These are phyloP conservation scores for Marasmius sp. DNA, from an alignment of 1,284 basidiomycete genomes.

Conservation along the genomic window DNA sequence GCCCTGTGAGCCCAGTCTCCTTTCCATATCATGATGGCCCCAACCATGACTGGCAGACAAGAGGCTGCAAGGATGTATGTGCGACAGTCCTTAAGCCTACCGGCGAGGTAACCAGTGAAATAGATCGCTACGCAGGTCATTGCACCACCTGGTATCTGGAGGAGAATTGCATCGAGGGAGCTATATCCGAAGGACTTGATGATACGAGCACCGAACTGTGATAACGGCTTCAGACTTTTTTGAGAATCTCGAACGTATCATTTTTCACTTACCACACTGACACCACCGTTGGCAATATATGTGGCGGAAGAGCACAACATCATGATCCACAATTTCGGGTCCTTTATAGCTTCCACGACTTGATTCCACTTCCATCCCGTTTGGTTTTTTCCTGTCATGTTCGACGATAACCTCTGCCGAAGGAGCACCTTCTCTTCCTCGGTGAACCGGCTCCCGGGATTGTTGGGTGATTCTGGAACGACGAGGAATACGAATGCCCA, in stretches of 20 bases:
- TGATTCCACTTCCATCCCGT: slow-evolving; percentile 10
- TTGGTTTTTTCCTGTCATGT: slow-evolving; percentile 10
- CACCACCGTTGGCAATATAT: slow-evolving; percentile 12
- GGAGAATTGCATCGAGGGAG: slow-evolving; percentile 8
- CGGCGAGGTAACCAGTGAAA: slow-evolving; percentile 8
- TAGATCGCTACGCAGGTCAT: slow-evolving; percentile 13
- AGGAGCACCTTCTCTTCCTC: slow-evolving; percentile 10
- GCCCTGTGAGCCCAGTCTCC: slow-evolving; percentile 7
- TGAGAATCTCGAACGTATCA: background rate
- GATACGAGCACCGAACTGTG: slow-evolving; percentile 11
- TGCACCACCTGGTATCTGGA: slow-evolving; percentile 13
- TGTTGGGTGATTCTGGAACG: slow-evolving; percentile 10
- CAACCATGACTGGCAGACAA: slow-evolving; percentile 9
- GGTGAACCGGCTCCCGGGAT: slow-evolving; percentile 6
- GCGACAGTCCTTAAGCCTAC: slow-evolving; percentile 4
- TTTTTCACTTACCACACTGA: slow-evolving; percentile 2
- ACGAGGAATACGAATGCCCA: slow-evolving; percentile 9
- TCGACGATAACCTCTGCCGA: slow-evolving; percentile 2
- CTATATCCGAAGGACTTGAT: slow-evolving; percentile 13
- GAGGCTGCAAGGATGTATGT: slow-evolving; percentile 9
- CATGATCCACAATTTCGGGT: slow-evolving; percentile 10
- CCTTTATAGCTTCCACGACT: slow-evolving; percentile 7
- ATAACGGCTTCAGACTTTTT: background rate
- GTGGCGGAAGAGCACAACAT: slow-evolving; percentile 8
- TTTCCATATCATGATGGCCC: slow-evolving; percentile 14